Percentiles rank a stretch among this genome's conserved stretches.
Evolutionary conservation across 1,284 basidiomycete species (phyloP).

Genomic region (Ganoderma lingzhi): DNA sequence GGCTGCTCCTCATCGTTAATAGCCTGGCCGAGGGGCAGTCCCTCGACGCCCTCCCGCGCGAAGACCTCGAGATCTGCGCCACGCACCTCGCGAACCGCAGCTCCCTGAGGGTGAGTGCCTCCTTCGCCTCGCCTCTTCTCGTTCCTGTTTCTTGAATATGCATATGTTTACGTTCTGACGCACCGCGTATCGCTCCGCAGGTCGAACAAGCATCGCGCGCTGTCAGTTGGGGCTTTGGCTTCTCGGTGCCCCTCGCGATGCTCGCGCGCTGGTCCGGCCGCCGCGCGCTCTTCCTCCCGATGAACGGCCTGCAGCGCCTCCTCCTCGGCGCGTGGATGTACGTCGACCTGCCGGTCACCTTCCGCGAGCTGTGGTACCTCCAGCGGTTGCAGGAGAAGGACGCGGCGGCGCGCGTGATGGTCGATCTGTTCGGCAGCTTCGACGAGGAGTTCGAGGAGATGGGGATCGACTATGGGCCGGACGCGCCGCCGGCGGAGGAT

Average conservation of each 20-base stretch:
- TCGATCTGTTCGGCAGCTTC: neutral
- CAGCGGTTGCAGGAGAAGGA: neutral
- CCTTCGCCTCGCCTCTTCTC: neutral
- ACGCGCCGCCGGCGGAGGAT: neutral
- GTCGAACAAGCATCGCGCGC: neutral
- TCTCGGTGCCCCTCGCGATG: constrained; percentile 12
- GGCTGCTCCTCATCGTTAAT: neutral
- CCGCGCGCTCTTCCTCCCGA: constrained; percentile 11
- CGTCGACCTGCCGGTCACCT: neutral
- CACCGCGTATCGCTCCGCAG: neutral
- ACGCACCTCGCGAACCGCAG: constrained; percentile 4
- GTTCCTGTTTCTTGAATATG: no score
- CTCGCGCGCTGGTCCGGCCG: constrained; percentile 12
- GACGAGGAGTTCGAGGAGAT: constrained; percentile 2
- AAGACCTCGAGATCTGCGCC: constrained; percentile 11
- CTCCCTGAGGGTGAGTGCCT: neutral
- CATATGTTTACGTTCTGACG: no score
- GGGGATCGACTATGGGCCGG: neutral
- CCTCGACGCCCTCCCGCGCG: neutral
- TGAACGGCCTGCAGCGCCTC: constrained; percentile 15
- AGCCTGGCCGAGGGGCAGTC: neutral
- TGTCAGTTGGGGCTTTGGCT: neutral
- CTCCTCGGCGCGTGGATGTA: constrained; percentile 4
- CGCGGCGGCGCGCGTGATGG: neutral
- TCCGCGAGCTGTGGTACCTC: neutral